Evolutionary conservation across 805 yeast genomes (phyloP).

Genomic region (Suhomyces prunicola): DNA sequence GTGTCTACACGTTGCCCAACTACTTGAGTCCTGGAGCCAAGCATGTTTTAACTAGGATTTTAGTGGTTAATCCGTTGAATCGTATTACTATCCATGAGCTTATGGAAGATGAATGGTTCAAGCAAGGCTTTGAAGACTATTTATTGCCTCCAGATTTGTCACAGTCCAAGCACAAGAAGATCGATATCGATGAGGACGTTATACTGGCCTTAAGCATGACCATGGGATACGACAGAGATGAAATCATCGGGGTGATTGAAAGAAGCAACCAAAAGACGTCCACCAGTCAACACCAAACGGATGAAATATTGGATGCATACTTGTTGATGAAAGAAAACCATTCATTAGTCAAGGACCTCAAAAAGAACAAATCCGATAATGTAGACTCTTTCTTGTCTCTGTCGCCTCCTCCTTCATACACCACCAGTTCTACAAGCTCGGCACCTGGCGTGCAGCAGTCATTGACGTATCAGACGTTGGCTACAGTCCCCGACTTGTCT

Average conservation of each 20-base stretch:
- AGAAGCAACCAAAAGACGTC: slow-evolving; percentile 17
- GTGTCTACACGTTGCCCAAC: slow-evolving; percentile 32
- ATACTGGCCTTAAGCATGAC: slow-evolving; percentile 25
- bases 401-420: slow-evolving; percentile 54
- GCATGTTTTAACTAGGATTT: slow-evolving; percentile 26
- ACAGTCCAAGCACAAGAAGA: slow-evolving; percentile 22
- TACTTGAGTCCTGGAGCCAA: slow-evolving; percentile 28
- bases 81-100: slow-evolving; percentile 30
- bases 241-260: slow-evolving; percentile 21
- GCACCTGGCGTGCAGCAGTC: slow-evolving; percentile 46
- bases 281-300: slow-evolving; percentile 36
- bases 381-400: slow-evolving; percentile 58
- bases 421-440: slow-evolving; percentile 20
- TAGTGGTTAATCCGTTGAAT: slow-evolving; percentile 29
- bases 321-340: slow-evolving; percentile 77
- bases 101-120: slow-evolving; percentile 32
- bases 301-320: slow-evolving; percentile 85
- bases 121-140: slow-evolving; percentile 26
- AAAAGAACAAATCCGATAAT: slow-evolving; percentile 47
- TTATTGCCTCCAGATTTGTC: slow-evolving; percentile 28
- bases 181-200: slow-evolving; percentile 28
- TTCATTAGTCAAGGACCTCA: slow-evolving; percentile 63
- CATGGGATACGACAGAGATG: slow-evolving; percentile 30
- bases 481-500: slow-evolving; percentile 45
- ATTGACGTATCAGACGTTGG: slow-evolving; percentile 45